Percentiles rank a stretch among this genome's conserved stretches.
Evolutionary conservation across 192 early-diverging fungal genomes (phyloP).

Genomic region (Backusella sp.): DNA sequence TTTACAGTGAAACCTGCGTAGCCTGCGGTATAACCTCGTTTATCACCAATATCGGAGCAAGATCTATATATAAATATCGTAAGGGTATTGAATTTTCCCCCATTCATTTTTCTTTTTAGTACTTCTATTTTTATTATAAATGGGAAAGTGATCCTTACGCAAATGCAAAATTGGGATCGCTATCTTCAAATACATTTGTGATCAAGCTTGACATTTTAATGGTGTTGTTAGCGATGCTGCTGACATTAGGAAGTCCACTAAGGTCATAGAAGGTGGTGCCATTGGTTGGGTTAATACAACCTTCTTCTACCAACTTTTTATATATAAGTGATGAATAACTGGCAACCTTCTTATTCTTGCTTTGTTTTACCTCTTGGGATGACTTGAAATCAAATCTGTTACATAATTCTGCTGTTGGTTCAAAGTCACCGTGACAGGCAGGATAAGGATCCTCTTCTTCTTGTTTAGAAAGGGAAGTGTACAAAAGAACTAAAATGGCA

Average conservation of each 20-base stretch:
- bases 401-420: neutral
- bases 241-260: slow-evolving; percentile 10
- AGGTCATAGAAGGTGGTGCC: slow-evolving; percentile 28
- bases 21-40: slow-evolving; percentile 26
- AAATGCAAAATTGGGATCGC: slow-evolving; percentile 27
- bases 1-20: slow-evolving; percentile 31
- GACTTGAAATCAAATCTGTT: slow-evolving; percentile 1
- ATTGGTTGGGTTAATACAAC: slow-evolving; percentile 3
- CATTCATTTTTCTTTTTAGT: neutral
- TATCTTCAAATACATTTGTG: slow-evolving; percentile 35
- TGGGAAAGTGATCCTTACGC: neutral
- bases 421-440: slow-evolving; percentile 5
- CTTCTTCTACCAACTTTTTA: neutral
- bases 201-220: slow-evolving; percentile 29
- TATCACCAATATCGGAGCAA: slow-evolving; percentile 20
- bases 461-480: neutral
- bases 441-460: neutral
- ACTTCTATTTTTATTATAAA: neutral
- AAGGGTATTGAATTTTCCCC: neutral
- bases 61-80: slow-evolving; percentile 2
- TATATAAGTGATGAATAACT: neutral
- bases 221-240: slow-evolving; percentile 11
- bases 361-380: neutral
- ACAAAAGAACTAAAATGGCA: neutral
- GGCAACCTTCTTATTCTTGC: neutral